Evolutionary conservation across 306 rosid species (phyloP).

Genomic region (Prunus dulcis): DNA sequence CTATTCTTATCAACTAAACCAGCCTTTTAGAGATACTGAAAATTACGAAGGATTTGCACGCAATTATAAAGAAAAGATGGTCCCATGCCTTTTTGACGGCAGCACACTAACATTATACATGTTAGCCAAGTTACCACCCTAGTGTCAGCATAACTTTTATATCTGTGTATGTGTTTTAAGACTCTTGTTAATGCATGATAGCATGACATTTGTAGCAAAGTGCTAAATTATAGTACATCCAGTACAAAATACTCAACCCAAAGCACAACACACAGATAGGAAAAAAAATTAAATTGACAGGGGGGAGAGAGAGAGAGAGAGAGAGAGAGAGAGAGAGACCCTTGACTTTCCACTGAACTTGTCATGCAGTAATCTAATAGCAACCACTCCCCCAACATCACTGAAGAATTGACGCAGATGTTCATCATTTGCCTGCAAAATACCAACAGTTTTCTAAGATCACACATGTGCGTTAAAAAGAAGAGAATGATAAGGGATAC

Average conservation of each 20-base stretch:
- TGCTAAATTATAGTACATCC: background rate
- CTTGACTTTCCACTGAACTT: conserved; percentile 87
- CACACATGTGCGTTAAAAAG: background rate
- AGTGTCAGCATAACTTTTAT: background rate
- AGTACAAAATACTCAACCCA: background rate
- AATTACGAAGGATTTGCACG: background rate
- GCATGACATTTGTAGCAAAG: background rate
- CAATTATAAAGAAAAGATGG: background rate
- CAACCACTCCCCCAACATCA: conserved; percentile 84
- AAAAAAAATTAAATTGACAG: background rate
- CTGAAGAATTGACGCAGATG: conserved; percentile 69
- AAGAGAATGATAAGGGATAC: background rate
- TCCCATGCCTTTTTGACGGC: background rate
- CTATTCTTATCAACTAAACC: background rate
- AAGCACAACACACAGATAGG: no score
- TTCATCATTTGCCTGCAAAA: conserved; percentile 64
- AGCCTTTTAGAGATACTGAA: background rate
- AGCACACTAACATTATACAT: background rate
- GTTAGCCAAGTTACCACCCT: background rate
- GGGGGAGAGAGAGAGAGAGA: background rate
- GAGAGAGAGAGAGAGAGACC: conserved; percentile 38
- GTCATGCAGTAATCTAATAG: conserved; percentile 71
- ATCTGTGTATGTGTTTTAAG: background rate
- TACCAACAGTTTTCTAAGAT: conserved; percentile 13
- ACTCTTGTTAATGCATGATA: background rate